phyloP scores from a whole-genome alignment of 306 rosid genomes.

The Cucurbita pepo region DNA sequence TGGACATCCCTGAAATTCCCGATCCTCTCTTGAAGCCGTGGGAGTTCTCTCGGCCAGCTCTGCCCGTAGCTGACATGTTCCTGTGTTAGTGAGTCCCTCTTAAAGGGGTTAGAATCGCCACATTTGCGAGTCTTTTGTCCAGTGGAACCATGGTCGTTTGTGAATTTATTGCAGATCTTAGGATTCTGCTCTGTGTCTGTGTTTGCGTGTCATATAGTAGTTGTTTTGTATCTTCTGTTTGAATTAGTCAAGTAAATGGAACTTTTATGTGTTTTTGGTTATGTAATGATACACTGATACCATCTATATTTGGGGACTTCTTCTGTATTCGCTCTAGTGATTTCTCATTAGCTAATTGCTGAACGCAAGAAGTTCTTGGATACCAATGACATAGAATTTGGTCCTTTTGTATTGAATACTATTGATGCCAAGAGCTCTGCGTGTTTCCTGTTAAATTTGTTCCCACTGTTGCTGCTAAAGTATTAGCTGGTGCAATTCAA shows the following conservation, averaged over 20 bases:
- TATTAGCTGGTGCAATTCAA: neutral
- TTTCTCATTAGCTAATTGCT: neutral
- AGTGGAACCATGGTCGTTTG: neutral
- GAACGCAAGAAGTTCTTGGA: neutral
- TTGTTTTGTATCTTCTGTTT: neutral
- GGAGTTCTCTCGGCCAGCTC: conserved; percentile 35
- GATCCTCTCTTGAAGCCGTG: conserved; percentile 61
- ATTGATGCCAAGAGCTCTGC: neutral
- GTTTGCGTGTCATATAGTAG: neutral
- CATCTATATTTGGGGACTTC: neutral
- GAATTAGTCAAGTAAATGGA: neutral
- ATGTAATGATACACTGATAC: neutral
- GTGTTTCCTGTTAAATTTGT: neutral
- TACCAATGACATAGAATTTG: neutral
- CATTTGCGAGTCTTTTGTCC: neutral
- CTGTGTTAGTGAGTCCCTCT: conserved; percentile 15
- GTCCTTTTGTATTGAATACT: neutral
- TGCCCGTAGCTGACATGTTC: conserved; percentile 39
- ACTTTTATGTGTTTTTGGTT: neutral
- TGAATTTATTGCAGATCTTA: neutral
- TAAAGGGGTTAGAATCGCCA: neutral
- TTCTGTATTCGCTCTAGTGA: neutral
- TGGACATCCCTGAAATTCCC: conserved; percentile 62
- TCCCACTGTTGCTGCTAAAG: neutral
- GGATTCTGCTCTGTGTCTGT: neutral